Conservation (phyloP, 2,329 filamentous ascomycete species). For the Alternaria ethzedia region DNA sequence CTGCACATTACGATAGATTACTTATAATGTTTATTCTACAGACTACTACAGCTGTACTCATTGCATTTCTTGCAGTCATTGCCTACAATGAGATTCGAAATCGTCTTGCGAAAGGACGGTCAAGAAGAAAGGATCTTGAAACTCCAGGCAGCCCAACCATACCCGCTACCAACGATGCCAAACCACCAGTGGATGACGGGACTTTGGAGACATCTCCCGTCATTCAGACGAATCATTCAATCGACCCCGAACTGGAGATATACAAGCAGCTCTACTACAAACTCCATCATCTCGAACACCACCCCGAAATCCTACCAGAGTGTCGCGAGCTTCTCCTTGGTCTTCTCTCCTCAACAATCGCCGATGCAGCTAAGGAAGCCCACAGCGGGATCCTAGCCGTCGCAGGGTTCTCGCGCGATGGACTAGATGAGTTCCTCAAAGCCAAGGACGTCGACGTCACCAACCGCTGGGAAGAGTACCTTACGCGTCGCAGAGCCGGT, state of each 20-base stretch:
- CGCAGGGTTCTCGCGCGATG: conserved; percentile 35
- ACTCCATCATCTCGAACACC: conserved; percentile 51
- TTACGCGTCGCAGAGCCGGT: conserved; percentile 43
- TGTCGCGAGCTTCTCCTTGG: conserved; percentile 44
- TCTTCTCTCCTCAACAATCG: conserved; percentile 46
- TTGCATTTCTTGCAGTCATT: conserved; percentile 26
- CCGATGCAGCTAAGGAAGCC: conserved; percentile 18
- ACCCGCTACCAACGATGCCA: neutral
- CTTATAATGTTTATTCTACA: conserved; percentile 26
- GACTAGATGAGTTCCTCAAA: conserved; percentile 38
- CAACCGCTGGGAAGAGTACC: conserved; percentile 44
- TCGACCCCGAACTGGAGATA: conserved; percentile 10
- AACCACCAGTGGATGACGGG: neutral
- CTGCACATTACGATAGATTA: neutral
- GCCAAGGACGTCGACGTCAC: conserved; percentile 40
- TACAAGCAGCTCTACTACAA: conserved; percentile 49
- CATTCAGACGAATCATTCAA: neutral
- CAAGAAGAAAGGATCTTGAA: conserved; percentile 25
- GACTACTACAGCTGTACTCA: conserved; percentile 27
- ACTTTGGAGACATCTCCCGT: neutral
- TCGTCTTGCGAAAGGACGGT: conserved; percentile 17
- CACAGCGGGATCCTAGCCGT: conserved; percentile 41
- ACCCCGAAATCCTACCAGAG: conserved; percentile 43
- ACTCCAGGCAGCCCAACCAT: conserved; percentile 15
- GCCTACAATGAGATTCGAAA: conserved; percentile 24